Conservation (phyloP, 495 filamentous ascomycete genomes). For the Staphylotrichum longicolle region DNA sequence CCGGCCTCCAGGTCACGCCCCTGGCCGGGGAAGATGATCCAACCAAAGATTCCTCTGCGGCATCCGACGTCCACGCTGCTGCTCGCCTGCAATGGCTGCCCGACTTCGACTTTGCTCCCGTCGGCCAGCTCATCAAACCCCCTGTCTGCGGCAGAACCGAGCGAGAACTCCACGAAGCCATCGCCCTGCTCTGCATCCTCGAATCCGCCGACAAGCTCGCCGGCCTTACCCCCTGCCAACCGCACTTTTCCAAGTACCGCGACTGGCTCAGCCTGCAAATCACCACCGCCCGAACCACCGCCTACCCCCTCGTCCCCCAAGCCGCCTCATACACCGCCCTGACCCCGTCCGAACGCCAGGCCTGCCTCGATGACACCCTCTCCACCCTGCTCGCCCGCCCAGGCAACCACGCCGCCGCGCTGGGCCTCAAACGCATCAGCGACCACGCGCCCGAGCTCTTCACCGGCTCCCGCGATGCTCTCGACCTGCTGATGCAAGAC, state of each 20-base stretch:
- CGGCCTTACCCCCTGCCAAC: conserved; percentile 22
- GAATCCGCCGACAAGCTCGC: conserved; percentile 24
- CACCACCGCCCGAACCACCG: conserved; percentile 11
- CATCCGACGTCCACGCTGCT: conserved; percentile 32
- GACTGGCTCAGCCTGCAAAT: conserved; percentile 34
- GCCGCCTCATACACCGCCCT: conserved; percentile 13
- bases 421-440: conserved; percentile 31
- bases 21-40: conserved; percentile 28
- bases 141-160: conserved; percentile 18
- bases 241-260: conserved; percentile 34
- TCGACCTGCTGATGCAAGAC: conserved; percentile 37
- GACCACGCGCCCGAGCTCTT: conserved; percentile 32
- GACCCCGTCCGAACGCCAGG: conserved; percentile 7
- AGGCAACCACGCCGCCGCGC: conserved; percentile 15
- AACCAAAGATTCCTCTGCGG: background rate
- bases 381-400: conserved; percentile 20
- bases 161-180: conserved; percentile 25
- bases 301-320: conserved; percentile 27
- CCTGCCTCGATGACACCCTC: conserved; percentile 22
- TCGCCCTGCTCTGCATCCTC: conserved; percentile 36
- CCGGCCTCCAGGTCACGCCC: conserved; percentile 22
- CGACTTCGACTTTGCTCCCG: conserved; percentile 37
- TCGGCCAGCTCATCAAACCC: conserved; percentile 22
- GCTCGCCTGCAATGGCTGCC: conserved; percentile 37
- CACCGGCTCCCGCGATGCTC: conserved; percentile 29